Evolutionary conservation across 441 rosid species (phyloP), one percentile per base, ranked within the genome.

Genomic region (Bocquillonia castaneifolia): DNA sequence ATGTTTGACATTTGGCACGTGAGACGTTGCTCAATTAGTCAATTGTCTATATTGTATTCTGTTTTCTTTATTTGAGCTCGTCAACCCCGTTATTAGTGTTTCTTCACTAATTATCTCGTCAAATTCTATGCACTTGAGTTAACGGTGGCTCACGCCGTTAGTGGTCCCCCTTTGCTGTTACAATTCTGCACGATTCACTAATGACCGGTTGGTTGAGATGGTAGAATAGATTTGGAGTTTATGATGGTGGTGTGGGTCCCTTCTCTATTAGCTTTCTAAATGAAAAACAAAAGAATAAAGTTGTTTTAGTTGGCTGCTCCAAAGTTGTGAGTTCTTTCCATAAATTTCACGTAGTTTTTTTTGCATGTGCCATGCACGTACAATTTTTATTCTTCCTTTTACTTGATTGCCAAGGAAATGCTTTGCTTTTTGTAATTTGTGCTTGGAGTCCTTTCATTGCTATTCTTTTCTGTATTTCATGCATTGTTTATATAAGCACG

Each of bases 1-100:
- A 22, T 40, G 25, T 53, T 29, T 32, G 75, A 77, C 78, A 77
- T 42, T 59, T 75, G 76, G 75, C 81, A 73, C 72, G 72, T 71
- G 73, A 64, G 73, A 56, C 32, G 37, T 40, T 58, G 75, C 65
- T 45, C 51, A 71, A 59, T 36, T n/a, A n/a, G n/a, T n/a, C n/a
- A n/a, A n/a, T n/a, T n/a, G 77, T 71, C 70, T 31, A 23, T 62
- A 26, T 36, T 71, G 71, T 64, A 54, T 75, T 57, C 23, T 32
- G 61, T 32, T 57, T 20, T 50, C 3, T 71, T 42, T 1, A 69
- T 20, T 72, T 9, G 62, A 70, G 68, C 73, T 66, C 75, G 81
- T 81, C 44, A 34, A 40, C 15, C 18, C 23, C 17, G 54, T 58
- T 59, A 72, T 77, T 70, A 39, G 68, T 53, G 53, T 1, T 60